Evolutionary conservation across 495 filamentous ascomycete genomes (phyloP), one percentile per base, ranked within the genome.

Genomic region (Aspergillus panamensis): DNA sequence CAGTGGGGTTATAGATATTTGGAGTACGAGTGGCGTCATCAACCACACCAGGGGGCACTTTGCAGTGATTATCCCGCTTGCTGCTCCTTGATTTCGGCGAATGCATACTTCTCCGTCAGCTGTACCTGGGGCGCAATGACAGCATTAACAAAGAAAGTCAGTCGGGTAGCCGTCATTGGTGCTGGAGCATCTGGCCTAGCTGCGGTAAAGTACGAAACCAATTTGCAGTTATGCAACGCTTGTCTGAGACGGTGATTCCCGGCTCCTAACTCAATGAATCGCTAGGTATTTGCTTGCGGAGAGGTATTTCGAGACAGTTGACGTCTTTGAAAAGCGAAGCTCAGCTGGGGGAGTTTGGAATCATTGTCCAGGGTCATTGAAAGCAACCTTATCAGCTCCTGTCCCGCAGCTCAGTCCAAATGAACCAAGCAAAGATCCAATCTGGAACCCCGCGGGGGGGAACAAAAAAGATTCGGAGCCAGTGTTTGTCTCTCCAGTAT

Each of bases 301-400:
- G 63, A 80, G 80, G 45, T 73, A 72, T 14, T 95, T 96, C 59
- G 69, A 82, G 9, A 80, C 66, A 29, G 87, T 97, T 54, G 83
- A 84, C 62, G 74, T 97, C 48, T 94, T 86, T 64, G 93, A 97
- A 66, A 90, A 95, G 69, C 85, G 89, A 59, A 73, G 72, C 48
- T 79, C 82, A 12, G 80, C 85, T 6, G 92, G 91, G 51, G 93
- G 93, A 5, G 82, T 90, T 6, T 97, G 93, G 93, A 87, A 94
- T 62, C 89, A 81, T 45, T 69, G 59, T 55, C 70, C 68, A 1
- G 65, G 66, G 10, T 58, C 66, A 9, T 53, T 65, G 16, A 75
- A 77, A 52, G 29, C 47, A 16, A 58, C 58, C 33, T 7, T 63
- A 20, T 53, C 66, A 14, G 69, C 68, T 1, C 53, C 66, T 51